Base-by-base conservation (phyloP, 2,329 filamentous ascomycete species). In the Penicillium janthinellum region DNA sequence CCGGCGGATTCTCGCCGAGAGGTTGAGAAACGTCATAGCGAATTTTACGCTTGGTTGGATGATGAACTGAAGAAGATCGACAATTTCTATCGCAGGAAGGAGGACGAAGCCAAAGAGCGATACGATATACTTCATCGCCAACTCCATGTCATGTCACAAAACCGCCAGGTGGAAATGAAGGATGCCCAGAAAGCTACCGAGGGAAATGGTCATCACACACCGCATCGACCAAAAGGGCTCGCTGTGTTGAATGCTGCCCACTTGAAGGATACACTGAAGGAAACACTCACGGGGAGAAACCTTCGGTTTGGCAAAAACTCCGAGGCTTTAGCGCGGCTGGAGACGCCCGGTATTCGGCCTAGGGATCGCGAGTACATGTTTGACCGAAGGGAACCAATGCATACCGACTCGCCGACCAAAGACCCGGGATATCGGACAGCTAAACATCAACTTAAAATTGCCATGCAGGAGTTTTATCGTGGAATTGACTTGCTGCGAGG, bases 391-490 rank as follows among this genome's bases (percentile, higher is more conserved):
- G 84, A 86, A 66, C 85, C 84, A 64, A 75, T 80, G 49, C 78
- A 81, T 20, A 67, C 78, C 54, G 75, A 79, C 41, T 68, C 73
- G 41, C 80, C 89, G 35, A 70, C 61, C 15, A 57, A 64, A 12
- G 86, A 87, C 41, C 90, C 97, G 0, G 86, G 93, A 0, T 96
- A 98, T 77, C 86, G 90, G 28, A 88, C 88, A 2, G 95, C 95
- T 1, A 98, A 96, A 78, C 84, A 90, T 61, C 96, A 97, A 78
- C 82, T 99, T 57, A 98, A 98, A 76, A 80, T 91, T 50, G 95
- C 95, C 0, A 77, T 98, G 52, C 90, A 96, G 70, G 95, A 98
- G 74, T 96, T 92, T 73, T 98, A 99, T 73, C 89, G 94, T 20
- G 90, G 91, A 0, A 82, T 99, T 14, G 95, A 99, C 73, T 81